These are phyloP conservation scores for Exophiala sideris DNA, from an alignment of 2,329 filamentous ascomycete species.

Conservation along the genomic window DNA sequence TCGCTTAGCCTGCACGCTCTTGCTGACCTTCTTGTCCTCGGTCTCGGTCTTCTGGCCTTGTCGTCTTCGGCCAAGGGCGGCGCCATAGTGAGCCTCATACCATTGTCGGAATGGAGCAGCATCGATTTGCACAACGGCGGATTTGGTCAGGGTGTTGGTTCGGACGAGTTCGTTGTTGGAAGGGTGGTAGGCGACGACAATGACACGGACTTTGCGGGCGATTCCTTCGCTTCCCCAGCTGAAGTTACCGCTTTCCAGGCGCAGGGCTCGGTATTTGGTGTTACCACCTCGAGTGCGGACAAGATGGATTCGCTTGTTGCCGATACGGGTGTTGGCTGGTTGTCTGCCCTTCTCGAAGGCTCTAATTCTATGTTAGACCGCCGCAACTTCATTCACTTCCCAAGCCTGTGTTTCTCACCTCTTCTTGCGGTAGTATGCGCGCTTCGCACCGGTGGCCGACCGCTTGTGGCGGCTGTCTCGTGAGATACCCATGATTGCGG, in stretches of 20 bases:
- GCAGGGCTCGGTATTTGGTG: constrained; percentile 99
- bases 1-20: constrained; percentile 95
- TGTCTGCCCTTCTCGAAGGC: constrained; percentile 99
- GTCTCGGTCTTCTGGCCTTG: constrained; percentile 68
- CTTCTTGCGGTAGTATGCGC: constrained; percentile 75
- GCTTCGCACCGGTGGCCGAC: constrained; percentile 98
- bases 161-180: constrained; percentile 99
- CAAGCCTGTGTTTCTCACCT: constrained; percentile 41
- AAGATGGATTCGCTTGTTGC: constrained; percentile 91
- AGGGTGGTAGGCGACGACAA: constrained; percentile 96
- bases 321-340: constrained; percentile 99
- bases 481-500: constrained; percentile 98
- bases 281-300: constrained; percentile 97
- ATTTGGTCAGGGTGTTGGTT: constrained; percentile 99
- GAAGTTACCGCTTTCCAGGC: constrained; percentile 98
- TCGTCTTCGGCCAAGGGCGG: constrained; percentile 81
- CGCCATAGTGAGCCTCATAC: constrained; percentile 99
- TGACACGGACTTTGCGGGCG: constrained; percentile 98
- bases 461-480: constrained; percentile 99
- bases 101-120: constrained; percentile 98
- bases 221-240: constrained; percentile 97
- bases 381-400: too few species aligned
- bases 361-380: constrained; percentile 51
- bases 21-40: constrained; percentile 83
- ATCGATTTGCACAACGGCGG: constrained; percentile 97